Evolutionary conservation across 2,329 filamentous ascomycete genomes (phyloP).

Genomic region (Lachnellula subtilissima): DNA sequence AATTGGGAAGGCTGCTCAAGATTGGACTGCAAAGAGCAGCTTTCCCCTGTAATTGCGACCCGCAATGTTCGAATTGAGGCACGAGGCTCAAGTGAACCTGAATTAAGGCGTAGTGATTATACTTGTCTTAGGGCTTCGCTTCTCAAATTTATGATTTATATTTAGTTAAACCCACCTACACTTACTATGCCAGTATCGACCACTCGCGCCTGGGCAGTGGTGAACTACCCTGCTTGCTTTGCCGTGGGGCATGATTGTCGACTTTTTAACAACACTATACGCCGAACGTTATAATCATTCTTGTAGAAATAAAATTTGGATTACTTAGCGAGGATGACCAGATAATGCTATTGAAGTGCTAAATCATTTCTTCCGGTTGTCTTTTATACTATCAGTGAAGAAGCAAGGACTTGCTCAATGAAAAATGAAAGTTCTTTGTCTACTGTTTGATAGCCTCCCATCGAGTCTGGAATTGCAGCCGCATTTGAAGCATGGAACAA

Average conservation of each 20-base stretch:
- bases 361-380: neutral
- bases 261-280: neutral
- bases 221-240: neutral
- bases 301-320: neutral
- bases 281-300: neutral
- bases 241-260: slow-evolving; percentile 2
- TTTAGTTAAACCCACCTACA: no score
- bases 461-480: neutral
- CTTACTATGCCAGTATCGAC: neutral
- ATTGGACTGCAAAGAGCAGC: no score
- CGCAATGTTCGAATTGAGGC: no score
- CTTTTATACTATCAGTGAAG: neutral
- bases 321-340: neutral
- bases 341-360: neutral
- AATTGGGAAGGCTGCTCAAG: no score
- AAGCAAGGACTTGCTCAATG: neutral
- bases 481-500: neutral
- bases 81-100: no score
- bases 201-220: slow-evolving; percentile 1
- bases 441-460: neutral
- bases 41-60: no score
- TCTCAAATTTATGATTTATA: no score
- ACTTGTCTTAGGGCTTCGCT: no score
- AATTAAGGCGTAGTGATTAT: no score
- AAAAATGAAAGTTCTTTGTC: neutral